These are phyloP conservation scores for Melaleuca quinquenervia DNA, from an alignment of 345 rosid species.

Conservation along the genomic window DNA sequence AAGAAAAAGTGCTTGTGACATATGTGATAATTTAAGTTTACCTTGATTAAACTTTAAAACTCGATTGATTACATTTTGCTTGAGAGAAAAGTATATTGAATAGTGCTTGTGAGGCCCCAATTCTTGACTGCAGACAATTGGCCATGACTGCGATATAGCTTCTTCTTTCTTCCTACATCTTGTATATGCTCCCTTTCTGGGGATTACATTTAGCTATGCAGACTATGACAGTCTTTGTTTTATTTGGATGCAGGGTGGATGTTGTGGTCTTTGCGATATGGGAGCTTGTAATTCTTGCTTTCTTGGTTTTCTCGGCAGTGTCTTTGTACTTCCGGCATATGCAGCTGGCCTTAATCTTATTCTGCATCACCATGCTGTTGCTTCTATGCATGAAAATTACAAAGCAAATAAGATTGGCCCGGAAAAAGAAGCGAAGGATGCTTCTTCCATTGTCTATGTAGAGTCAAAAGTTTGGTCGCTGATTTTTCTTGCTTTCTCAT, in stretches of 20 bases:
- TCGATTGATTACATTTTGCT: background rate
- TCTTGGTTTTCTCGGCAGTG: slow-evolving; percentile 89
- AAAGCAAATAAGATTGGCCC: slow-evolving; percentile 70
- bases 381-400: slow-evolving; percentile 77
- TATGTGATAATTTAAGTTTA: background rate
- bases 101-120: too few species aligned
- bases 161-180: background rate
- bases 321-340: slow-evolving; percentile 73
- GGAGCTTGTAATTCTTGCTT: slow-evolving; percentile 84
- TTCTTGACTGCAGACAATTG: background rate
- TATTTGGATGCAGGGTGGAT: slow-evolving; percentile 71
- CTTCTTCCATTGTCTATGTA: slow-evolving; percentile 96
- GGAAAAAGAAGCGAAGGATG: slow-evolving; percentile 95
- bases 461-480: background rate
- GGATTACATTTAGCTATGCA: background rate
- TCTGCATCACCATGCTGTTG: slow-evolving; percentile 57
- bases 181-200: background rate
- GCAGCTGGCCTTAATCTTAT: slow-evolving; percentile 60
- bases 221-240: background rate
- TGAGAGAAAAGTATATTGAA: too few species aligned
- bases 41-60: background rate
- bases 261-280: slow-evolving; percentile 80
- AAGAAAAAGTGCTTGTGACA: background rate
- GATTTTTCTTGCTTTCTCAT: background rate
- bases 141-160: background rate